Base-by-base conservation (phyloP, 495 filamentous ascomycete genomes). In the Geopyxis carbonaria region DNA sequence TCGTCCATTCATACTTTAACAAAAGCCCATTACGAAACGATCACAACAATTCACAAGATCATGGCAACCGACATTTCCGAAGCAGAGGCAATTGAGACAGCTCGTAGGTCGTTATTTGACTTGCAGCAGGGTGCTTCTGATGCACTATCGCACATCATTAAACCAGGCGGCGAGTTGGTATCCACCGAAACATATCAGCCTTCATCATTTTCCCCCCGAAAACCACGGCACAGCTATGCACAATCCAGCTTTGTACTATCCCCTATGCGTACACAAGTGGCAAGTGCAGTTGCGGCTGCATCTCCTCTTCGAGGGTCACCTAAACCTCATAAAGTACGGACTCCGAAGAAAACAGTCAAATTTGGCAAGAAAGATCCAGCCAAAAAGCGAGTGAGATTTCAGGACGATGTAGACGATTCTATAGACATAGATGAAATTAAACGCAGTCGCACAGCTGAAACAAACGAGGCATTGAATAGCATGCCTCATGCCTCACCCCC, bases 381-480 rank as follows among this genome's bases (percentile, higher is more conserved):
- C 13, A 89, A 92, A 63, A 66, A 81, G 48, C 72, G 69, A 25
- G 89, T 97, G 10, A 69, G 85, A 38, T 97, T 91, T 91, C 75
- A 79, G 32, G 89, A 97, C 53, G 89, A 95, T 48, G 79, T 79
- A 36, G 70, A 74, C 20, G 78, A 94, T 51, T 62, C 70, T 13
- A 83, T 82, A 7, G 68, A 75, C 22, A 61, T 94, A 21, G 80
- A 81, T 38, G 87, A 93, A 51, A 92, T 84, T 77, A 86, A 55
- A 80, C 80, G 59, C 91, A 86, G 3, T n/a, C n/a, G n/a, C n/a
- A n/a, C n/a, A n/a, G n/a, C n/a, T n/a, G n/a, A n/a, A n/a, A n/a
- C 87, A 42, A 24, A 53, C 42, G 84, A 19, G 65, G 80, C 50
- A 78, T 72, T 51, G 58, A 67, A 11, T 56, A 64, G 21, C 50